phyloP scores from a whole-genome alignment of 2,329 filamentous ascomycete species.

The Tolypocladium sp. region DNA sequence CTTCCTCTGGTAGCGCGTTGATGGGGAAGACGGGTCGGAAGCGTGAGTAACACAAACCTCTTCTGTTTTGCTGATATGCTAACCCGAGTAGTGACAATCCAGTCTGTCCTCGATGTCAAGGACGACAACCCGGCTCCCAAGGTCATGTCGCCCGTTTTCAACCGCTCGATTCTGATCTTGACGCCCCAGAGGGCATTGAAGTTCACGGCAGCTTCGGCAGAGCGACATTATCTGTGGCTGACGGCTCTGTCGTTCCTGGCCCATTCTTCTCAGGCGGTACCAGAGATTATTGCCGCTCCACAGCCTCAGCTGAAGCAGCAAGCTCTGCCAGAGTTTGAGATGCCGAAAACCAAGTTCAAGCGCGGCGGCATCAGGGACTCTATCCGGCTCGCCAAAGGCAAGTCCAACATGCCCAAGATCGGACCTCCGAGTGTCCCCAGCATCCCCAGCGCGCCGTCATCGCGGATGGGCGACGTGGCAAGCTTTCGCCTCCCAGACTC shows the following conservation, averaged over 20 bases:
- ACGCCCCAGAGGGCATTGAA: slow-evolving; percentile 91
- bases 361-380: slow-evolving; percentile 69
- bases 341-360: slow-evolving; percentile 37
- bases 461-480: slow-evolving; percentile 23
- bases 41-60: slow-evolving; percentile 49
- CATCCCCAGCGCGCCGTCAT: slow-evolving; percentile 25
- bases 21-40: slow-evolving; percentile 94
- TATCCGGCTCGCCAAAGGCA: slow-evolving; percentile 76
- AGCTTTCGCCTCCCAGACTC: slow-evolving; percentile 30
- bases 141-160: slow-evolving; percentile 59
- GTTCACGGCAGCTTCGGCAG: slow-evolving; percentile 75
- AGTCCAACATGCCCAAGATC: slow-evolving; percentile 40
- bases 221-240: slow-evolving; percentile 91
- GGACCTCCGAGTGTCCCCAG: slow-evolving; percentile 43
- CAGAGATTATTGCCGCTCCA: slow-evolving; percentile 56
- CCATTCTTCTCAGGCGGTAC: slow-evolving; percentile 74
- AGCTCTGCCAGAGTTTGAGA: slow-evolving; percentile 42
- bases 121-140: slow-evolving; percentile 83
- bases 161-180: slow-evolving; percentile 88
- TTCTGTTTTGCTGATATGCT: slow-evolving; percentile 12
- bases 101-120: slow-evolving; percentile 94
- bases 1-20: slow-evolving; percentile 74
- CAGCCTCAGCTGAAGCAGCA: slow-evolving; percentile 28
- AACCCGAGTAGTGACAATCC: slow-evolving; percentile 65
- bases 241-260: slow-evolving; percentile 91